Evolutionary conservation across 2,329 filamentous ascomycete species (phyloP), one percentile per base, ranked within the genome.

Genomic region (Paradendryphiella salina): DNA sequence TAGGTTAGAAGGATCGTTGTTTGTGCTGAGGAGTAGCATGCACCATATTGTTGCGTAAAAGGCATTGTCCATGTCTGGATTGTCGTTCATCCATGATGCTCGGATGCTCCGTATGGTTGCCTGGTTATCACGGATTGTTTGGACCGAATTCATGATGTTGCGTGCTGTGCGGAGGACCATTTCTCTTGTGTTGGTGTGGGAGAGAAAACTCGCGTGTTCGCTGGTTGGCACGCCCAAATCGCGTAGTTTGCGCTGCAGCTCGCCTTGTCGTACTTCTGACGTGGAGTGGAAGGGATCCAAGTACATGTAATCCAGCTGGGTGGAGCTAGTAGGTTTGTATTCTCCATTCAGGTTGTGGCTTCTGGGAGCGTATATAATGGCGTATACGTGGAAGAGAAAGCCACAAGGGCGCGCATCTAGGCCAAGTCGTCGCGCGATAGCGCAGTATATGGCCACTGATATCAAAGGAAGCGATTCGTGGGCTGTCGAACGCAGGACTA

Each of bases 401-500:
- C 87, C 86, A 61, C 89, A 93, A 46, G 89, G 90, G 28, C 85
- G 83, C 0, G 92, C 90, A 60, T 87, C 81, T 38, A 99, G 73
- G 1, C 87, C 88, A 10, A 96, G 70, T 31, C 88, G 82, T 46
- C 83, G 80, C 0, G 90, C 92, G 13, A 97, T 72, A 50, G 85
- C 86, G 66, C 88, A 94, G 73, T 87, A 99, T 56, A 97, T 96
- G 52, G 87, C 87, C 47, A 87, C 87, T 1, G 90, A 94, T 54
- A 96, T 87, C 42, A 96, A 80, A 1, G 93, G 94, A 7, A 96
- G 79, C 1, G 91, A 93, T 21, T 89, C 85, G 64, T 96, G 90
- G 0, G 82, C 80, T 5, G 82, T 75, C 41, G 88, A 85, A 29
- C 84, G 85, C 35, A 97, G 77, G 3, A 89, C 90, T 54, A 95